A percentile compares a stretch with the other conserved stretches of the same genome.
phyloP scores from a whole-genome alignment of 441 rosid genomes.

The Pelargonium myrrhifolium region DNA sequence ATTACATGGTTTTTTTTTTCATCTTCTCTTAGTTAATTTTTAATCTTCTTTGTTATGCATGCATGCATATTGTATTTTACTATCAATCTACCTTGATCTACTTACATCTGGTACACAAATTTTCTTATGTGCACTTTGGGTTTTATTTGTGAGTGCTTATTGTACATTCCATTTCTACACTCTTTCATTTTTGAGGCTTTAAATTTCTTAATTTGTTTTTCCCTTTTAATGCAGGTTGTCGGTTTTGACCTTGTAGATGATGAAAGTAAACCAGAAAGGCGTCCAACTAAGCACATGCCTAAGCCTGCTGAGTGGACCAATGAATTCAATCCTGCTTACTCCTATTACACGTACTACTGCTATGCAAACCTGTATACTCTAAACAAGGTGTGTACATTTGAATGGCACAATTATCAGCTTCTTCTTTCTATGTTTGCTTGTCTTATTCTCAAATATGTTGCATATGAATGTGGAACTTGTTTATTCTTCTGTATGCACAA shows the following conservation, averaged over 20 bases:
- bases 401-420: too few relatives aligned
- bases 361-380: slow-evolving; percentile 64
- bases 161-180: background rate
- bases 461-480: slow-evolving; percentile 3
- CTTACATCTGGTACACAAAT: background rate
- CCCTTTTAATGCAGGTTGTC: slow-evolving; percentile 44
- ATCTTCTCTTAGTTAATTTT: background rate
- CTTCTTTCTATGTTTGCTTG: background rate
- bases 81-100: background rate
- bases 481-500: background rate
- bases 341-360: slow-evolving; percentile 68
- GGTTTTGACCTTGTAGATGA: slow-evolving; percentile 77
- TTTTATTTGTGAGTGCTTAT: background rate
- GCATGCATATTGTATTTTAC: background rate
- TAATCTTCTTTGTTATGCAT: background rate
- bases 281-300: slow-evolving; percentile 79
- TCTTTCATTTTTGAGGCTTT: background rate
- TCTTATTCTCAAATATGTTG: slow-evolving; percentile 4
- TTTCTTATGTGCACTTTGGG: background rate
- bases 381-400: slow-evolving; percentile 37
- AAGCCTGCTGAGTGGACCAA: slow-evolving; percentile 66
- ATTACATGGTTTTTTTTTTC: background rate
- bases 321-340: slow-evolving; percentile 66
- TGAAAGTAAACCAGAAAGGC: slow-evolving; percentile 80
- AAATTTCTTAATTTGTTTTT: background rate